phyloP scores from a whole-genome alignment of 2,329 filamentous ascomycete species.

The Aspergillus awamori region DNA sequence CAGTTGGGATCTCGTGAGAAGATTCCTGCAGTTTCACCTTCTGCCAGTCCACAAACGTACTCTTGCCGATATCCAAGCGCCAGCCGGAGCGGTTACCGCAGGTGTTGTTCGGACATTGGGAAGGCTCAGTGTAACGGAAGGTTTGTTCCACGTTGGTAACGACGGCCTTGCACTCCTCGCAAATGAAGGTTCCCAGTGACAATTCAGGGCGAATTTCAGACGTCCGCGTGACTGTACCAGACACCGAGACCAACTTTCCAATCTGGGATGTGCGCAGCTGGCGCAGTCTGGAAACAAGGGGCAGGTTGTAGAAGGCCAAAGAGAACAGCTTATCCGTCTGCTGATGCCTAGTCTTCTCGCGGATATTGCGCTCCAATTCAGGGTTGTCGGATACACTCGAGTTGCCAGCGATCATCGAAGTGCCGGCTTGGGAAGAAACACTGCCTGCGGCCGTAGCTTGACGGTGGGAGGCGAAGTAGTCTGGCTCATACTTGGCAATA shows the following conservation, averaged over 20 bases:
- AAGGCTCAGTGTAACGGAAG: constrained; percentile 95
- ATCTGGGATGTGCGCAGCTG: constrained; percentile 87
- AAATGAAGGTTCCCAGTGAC: constrained; percentile 88
- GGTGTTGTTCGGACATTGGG: constrained; percentile 84
- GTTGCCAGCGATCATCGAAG: constrained; percentile 62
- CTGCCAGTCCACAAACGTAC: constrained; percentile 98
- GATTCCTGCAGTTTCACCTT: constrained; percentile 98
- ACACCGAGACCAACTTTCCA: constrained; percentile 91
- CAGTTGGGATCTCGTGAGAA: constrained; percentile 95
- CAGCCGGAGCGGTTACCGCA: constrained; percentile 92
- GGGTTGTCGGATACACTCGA: constrained; percentile 64
- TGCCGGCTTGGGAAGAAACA: constrained; percentile 67
- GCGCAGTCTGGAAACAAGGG: constrained; percentile 81
- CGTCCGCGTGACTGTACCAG: constrained; percentile 92
- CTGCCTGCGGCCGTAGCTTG: constrained; percentile 66
- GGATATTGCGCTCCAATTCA: constrained; percentile 55
- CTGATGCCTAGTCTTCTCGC: constrained; percentile 79
- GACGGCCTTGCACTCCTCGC: constrained; percentile 81
- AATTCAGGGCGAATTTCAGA: constrained; percentile 96
- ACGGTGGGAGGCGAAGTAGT: constrained; percentile 90
- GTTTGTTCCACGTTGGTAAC: constrained; percentile 94
- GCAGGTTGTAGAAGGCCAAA: constrained; percentile 89
- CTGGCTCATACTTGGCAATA: constrained; percentile 90
- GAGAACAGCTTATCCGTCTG: constrained; percentile 97
- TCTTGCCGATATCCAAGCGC: constrained; percentile 94